Evolutionary conservation across 2,329 filamentous ascomycete genomes (phyloP).

Genomic region (Curvularia sp.): DNA sequence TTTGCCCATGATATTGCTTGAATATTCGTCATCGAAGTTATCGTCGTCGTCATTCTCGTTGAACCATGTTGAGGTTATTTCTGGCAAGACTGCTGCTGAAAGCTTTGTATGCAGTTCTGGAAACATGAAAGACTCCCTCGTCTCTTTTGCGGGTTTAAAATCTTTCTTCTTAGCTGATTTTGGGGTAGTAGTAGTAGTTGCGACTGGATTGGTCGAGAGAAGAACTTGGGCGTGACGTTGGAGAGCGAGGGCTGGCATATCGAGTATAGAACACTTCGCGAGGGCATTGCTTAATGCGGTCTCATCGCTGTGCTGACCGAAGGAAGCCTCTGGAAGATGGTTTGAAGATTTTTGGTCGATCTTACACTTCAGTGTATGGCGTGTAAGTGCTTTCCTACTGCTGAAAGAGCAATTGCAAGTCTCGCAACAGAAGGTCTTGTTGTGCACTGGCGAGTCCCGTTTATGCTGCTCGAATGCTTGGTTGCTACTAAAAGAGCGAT

Average conservation of each 20-base stretch:
- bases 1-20: constrained; percentile 23
- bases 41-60: constrained; percentile 3
- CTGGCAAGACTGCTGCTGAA: background rate
- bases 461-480: background rate
- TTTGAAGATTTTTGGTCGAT: too few relatives aligned
- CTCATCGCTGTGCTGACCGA: background rate
- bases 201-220: background rate
- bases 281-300: background rate
- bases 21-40: constrained; percentile 11
- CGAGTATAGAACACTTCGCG: background rate
- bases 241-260: background rate
- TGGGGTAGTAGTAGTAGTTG: background rate
- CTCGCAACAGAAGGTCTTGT: background rate
- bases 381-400: background rate
- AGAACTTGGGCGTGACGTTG: background rate
- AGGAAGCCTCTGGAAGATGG: too few relatives aligned
- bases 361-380: background rate
- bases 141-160: background rate
- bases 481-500: background rate
- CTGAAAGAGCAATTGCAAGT: background rate
- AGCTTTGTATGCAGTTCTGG: background rate
- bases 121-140: background rate
- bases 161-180: background rate
- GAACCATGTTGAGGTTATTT: constrained; percentile 5
- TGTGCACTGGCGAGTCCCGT: background rate